phyloP scores from a whole-genome alignment of 2,329 filamentous ascomycete genomes.

The Chaetomium sp. region DNA sequence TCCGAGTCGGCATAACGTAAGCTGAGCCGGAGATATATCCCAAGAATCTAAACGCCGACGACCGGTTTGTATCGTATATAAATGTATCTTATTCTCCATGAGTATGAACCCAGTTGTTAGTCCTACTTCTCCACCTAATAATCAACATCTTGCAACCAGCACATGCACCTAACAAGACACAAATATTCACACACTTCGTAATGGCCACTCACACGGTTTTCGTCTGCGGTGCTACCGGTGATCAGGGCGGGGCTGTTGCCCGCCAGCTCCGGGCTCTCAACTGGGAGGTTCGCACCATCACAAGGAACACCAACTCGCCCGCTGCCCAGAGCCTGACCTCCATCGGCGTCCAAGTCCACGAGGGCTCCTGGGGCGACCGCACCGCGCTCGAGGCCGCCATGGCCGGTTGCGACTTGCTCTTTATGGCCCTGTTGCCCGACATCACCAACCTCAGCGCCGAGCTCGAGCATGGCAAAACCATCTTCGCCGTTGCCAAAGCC shows the following conservation, averaged over 20 bases:
- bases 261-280: conserved; percentile 40
- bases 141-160: background rate
- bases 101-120: background rate
- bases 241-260: conserved; percentile 44
- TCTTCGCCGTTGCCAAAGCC: conserved; percentile 44
- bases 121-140: background rate
- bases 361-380: conserved; percentile 42
- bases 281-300: conserved; percentile 39
- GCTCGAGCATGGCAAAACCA: conserved; percentile 37
- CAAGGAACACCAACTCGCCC: conserved; percentile 39
- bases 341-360: conserved; percentile 41
- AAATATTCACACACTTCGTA: background rate
- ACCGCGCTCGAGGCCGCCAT: conserved; percentile 38
- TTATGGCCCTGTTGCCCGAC: conserved; percentile 41
- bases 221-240: conserved; percentile 46
- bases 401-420: conserved; percentile 39
- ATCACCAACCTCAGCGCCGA: conserved; percentile 40
- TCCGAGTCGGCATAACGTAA: conserved; percentile 1
- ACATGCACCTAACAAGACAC: background rate
- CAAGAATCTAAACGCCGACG: too few relatives aligned
- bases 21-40: background rate
- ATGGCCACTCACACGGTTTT: conserved; percentile 41
- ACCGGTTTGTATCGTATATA: background rate
- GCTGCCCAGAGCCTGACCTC: conserved; percentile 38
- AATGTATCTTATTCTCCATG: background rate